Evolutionary conservation across 1,139 yeast species (phyloP), one percentile per base, ranked within the genome.

Genomic region (Nakaseomyces glabratus): DNA sequence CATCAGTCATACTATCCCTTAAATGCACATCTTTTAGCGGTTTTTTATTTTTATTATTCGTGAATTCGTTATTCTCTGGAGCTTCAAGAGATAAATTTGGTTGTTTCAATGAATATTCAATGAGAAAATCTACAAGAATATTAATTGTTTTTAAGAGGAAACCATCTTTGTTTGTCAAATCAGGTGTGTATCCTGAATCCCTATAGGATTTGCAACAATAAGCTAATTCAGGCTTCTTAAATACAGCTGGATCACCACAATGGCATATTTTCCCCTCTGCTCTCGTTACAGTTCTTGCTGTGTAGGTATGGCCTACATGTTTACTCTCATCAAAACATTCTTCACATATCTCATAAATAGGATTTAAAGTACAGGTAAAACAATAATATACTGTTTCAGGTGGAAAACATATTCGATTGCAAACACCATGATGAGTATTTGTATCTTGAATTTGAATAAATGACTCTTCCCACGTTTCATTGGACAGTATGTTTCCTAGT

Each of bases 241-340:
- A 49, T 3, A 95, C 93, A 42, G 79, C 84, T 0, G 71, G 67
- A 52, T 90, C 95, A 2, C 97, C 96, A 61, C 97, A 90, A 55
- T 90, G 96, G 55, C 97, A 90, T 4, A 86, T 86, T 1, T 96
- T 96, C 4, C 95, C 95, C 44, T 78, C 81, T 41, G 85, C 94
- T 35, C 90, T 63, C 38, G 73, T 77, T 36, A 88, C 78, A 10
- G 85, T 76, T 26, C 77, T 71, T 11, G 82, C 73, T 36, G 79
- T 76, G 10, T 82, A 80, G 30, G 76, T 73, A 55, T 90, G 98
- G 34, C 76, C 93, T 21, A 58, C 55, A 58, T 90, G 98, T 38
- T 69, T 68, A 4, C 73, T 76, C 2, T 76, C 75, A 37, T 76
- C 73, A 58, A 67, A 90, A 54, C 98, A 90, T 44, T 70, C 65